Evolutionary conservation across 495 filamentous ascomycete species (phyloP).

Genomic region (Penicillium alfredii): DNA sequence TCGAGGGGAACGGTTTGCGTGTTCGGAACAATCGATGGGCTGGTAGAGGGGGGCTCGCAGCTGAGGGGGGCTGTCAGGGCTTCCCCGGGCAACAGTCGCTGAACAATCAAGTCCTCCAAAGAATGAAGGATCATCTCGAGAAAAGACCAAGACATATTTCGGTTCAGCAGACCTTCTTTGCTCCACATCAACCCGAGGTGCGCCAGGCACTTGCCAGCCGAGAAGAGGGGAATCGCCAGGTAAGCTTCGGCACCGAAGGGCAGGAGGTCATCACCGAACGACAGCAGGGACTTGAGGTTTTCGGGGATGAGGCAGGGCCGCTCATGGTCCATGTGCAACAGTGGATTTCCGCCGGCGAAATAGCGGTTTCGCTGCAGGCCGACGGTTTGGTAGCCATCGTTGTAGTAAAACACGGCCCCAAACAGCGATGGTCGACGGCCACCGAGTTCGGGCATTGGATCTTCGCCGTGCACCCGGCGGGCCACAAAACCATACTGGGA

Average conservation of each 20-base stretch:
- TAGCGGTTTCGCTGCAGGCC: slow-evolving; percentile 56
- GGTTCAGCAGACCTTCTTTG: slow-evolving; percentile 49
- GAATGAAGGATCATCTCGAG: slow-evolving; percentile 69
- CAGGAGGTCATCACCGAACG: slow-evolving; percentile 55
- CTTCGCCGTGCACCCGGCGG: slow-evolving; percentile 57
- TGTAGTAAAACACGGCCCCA: slow-evolving; percentile 63
- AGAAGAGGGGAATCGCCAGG: slow-evolving; percentile 65
- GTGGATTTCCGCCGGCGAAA: slow-evolving; percentile 56
- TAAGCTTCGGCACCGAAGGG: slow-evolving; percentile 63
- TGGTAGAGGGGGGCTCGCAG: slow-evolving; percentile 4
- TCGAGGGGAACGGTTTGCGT: slow-evolving; percentile 15
- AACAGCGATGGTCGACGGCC: slow-evolving; percentile 53
- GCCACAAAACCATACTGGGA: slow-evolving; percentile 70
- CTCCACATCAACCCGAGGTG: slow-evolving; percentile 77
- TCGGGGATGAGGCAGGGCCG: slow-evolving; percentile 69
- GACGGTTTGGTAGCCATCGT: slow-evolving; percentile 53
- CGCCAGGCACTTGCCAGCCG: slow-evolving; percentile 63
- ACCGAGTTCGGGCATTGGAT: slow-evolving; percentile 37
- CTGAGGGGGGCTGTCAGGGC: slow-evolving; percentile 5
- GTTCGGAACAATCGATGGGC: slow-evolving; percentile 33
- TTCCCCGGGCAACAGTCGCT: slow-evolving; percentile 39
- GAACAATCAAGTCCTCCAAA: slow-evolving; percentile 65
- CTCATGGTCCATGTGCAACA: slow-evolving; percentile 68
- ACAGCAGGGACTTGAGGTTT: slow-evolving; percentile 51
- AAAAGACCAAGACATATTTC: slow-evolving; percentile 60